Evolutionary conservation across 768 basidiomycete genomes (phyloP).

Genomic region (Lentinula sp.): DNA sequence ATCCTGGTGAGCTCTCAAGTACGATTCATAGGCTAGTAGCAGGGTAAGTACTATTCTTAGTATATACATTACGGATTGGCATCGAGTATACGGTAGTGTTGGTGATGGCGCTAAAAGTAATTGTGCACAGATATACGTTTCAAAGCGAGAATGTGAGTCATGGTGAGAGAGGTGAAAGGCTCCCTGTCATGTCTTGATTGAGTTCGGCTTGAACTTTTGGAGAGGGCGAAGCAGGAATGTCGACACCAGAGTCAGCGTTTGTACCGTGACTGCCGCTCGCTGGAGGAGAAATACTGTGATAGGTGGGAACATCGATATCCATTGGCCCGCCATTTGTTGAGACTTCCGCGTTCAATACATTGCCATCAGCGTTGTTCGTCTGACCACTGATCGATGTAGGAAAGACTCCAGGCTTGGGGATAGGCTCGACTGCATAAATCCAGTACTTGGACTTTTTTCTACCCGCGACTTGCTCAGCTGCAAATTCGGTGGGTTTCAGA

Average conservation of each 20-base stretch:
- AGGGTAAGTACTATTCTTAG: background rate
- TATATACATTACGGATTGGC: background rate
- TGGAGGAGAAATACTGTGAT: constrained; percentile 12
- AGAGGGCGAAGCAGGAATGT: background rate
- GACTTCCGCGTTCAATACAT: constrained; percentile 10
- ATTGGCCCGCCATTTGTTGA: constrained; percentile 16
- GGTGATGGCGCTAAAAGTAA: background rate
- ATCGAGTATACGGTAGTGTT: background rate
- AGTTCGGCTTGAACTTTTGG: constrained; percentile 10
- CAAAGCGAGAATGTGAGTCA: constrained; percentile 17
- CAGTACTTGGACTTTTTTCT: constrained; percentile 86
- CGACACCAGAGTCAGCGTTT: constrained; percentile 2
- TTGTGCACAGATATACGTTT: background rate
- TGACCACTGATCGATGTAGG: constrained; percentile 11
- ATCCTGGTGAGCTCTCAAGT: background rate
- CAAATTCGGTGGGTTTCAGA: constrained; percentile 65
- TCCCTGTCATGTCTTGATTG: constrained; percentile 31
- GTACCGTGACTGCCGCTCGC: constrained; percentile 9
- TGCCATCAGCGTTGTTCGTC: constrained; percentile 17
- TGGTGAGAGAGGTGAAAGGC: constrained; percentile 35
- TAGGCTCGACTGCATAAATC: constrained; percentile 82
- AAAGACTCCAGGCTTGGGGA: constrained; percentile 25
- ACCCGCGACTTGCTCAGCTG: constrained; percentile 70
- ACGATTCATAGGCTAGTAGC: background rate
- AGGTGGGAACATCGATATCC: constrained; percentile 11